Conservation (phyloP, 1,284 basidiomycete species). For the Naganishia sp. region DNA sequence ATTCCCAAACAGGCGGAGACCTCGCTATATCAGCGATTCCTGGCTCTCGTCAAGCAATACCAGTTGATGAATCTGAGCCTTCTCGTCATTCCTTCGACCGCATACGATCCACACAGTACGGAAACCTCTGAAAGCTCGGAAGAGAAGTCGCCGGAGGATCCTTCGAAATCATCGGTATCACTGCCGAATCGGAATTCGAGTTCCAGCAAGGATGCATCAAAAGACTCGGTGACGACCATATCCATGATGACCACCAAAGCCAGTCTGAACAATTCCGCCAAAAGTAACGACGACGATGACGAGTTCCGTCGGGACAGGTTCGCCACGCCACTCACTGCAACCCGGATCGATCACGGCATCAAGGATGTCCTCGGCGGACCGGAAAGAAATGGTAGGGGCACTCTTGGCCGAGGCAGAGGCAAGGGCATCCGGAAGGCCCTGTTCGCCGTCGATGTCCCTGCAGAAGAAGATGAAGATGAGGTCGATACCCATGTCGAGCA, state of each 20-base stretch:
- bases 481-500: constrained; percentile 25
- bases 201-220: background rate
- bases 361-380: constrained; percentile 10
- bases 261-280: background rate
- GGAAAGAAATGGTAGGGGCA: background rate
- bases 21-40: constrained; percentile 86
- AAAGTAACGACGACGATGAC: background rate
- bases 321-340: constrained; percentile 20
- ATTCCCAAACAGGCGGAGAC: constrained; percentile 66
- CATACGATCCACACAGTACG: background rate
- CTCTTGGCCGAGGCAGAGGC: constrained; percentile 17
- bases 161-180: background rate
- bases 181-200: background rate
- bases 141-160: constrained; percentile 6
- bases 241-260: background rate
- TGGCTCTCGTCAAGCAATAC: constrained; percentile 76
- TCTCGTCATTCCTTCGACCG: constrained; percentile 68
- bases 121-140: background rate
- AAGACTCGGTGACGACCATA: background rate
- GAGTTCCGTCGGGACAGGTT: constrained; percentile 16
- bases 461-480: constrained; percentile 31
- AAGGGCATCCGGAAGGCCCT: constrained; percentile 25
- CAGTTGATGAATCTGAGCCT: constrained; percentile 74
- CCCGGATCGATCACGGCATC: constrained; percentile 5
- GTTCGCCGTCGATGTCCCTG: constrained; percentile 31